Evolutionary conservation across 495 filamentous ascomycete species (phyloP).

Genomic region (Xanthoparmelia taractica): DNA sequence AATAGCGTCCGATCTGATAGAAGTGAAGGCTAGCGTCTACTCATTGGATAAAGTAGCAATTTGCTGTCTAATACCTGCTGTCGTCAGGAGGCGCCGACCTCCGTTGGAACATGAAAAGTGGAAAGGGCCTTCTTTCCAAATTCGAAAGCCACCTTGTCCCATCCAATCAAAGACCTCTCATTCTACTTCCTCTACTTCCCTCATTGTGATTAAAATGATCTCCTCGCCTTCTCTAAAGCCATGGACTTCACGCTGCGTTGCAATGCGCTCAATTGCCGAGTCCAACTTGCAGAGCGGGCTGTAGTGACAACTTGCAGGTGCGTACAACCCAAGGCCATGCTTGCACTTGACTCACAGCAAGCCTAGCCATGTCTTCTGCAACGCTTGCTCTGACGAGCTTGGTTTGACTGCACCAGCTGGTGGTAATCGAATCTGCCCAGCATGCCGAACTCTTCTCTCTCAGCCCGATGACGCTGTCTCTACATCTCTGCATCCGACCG

Average conservation of each 20-base stretch:
- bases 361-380: slow-evolving; percentile 77
- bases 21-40: background rate
- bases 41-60: background rate
- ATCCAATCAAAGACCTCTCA: background rate
- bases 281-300: slow-evolving; percentile 63
- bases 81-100: background rate
- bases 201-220: background rate
- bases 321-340: slow-evolving; percentile 8
- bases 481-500: slow-evolving; percentile 70
- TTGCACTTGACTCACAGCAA: background rate
- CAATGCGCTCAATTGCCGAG: slow-evolving; percentile 74
- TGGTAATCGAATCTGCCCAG: slow-evolving; percentile 62
- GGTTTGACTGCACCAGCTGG: slow-evolving; percentile 55
- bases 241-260: slow-evolving; percentile 75
- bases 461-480: slow-evolving; percentile 74
- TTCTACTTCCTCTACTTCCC: background rate
- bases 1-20: background rate
- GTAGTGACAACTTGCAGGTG: slow-evolving; percentile 91
- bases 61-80: background rate
- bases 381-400: slow-evolving; percentile 60
- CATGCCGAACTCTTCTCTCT: slow-evolving; percentile 61
- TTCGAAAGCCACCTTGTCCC: background rate
- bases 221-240: background rate
- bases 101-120: background rate
- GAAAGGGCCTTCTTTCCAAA: background rate